Evolutionary conservation across 352 stramenopile genomes (phyloP), one percentile per base, ranked within the genome.

Genomic region (Phytophthora syringae): DNA sequence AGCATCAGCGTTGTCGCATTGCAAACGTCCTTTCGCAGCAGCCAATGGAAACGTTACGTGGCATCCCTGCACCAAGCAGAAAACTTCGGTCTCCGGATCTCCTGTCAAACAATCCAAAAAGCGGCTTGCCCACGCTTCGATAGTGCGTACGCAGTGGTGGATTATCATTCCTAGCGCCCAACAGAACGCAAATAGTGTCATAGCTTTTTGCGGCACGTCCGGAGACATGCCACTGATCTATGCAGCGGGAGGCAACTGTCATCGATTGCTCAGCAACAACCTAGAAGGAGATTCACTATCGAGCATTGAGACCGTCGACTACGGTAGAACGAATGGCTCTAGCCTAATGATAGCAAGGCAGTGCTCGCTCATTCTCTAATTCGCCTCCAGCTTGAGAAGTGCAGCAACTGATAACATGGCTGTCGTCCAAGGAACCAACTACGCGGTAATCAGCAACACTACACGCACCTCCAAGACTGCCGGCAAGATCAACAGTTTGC

Each of bases 221-320:
- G 45, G 53, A 64, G 55, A 64, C 55, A 64, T 56, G 56, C 36
- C 37, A 25, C 56, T 36, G 32, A 62, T 54, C 54, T 62, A 62
- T 62, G 54, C 24, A 62, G 43, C 54, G 20, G 10, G 21, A 52
- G 21, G 4, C 54, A 53, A 52, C 15, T 15, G 21, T 37, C n/a
- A 22, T 62, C 30, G 54, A 62, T 62, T 62, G 54, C 43, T 62
- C 28, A 52, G 53, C 10, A 48, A 25, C 24, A 32, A 9, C 27
- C 27, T 32, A 32, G 27, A 9, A 32, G 43, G 20, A 53, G 47
- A 53, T 53, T 39, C 25, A 34, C 44, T 3, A n/a, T n/a, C n/a
- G n/a, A n/a, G n/a, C n/a, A n/a, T 5, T 18, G 45, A 52, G 13
- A 24, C 13, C 24, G 44, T 12, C 22, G 9, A n/a, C n/a, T n/a